These are phyloP conservation scores for Trypethelium eluteriae DNA, from an alignment of 495 filamentous ascomycete species.

Conservation along the genomic window DNA sequence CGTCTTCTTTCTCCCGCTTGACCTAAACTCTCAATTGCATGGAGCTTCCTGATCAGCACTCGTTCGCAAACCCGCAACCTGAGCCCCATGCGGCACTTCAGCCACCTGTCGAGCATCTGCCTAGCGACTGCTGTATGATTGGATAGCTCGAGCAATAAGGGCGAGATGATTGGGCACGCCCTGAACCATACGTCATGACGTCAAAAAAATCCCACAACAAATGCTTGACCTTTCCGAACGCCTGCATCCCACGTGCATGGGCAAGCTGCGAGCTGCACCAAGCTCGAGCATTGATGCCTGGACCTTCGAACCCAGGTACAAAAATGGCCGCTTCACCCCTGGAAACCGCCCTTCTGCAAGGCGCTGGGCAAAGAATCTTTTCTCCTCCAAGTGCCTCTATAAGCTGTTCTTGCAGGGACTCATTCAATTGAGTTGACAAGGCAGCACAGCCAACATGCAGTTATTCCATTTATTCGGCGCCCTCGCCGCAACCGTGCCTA, in stretches of 20 bases:
- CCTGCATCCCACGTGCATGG: not conserved
- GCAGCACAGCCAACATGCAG: slow-evolving; percentile 14
- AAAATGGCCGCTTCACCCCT: not conserved
- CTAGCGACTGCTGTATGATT: not conserved
- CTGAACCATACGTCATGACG: slow-evolving; percentile 1
- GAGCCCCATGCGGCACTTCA: not conserved
- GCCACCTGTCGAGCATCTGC: not conserved
- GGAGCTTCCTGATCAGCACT: slow-evolving; percentile 5
- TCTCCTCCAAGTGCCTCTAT: not conserved
- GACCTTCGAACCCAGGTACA: not conserved
- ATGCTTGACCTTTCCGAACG: not conserved
- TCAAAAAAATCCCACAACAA: not conserved
- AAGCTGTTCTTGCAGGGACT: not conserved
- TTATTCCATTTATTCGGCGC: slow-evolving; percentile 10
- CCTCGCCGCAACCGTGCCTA: slow-evolving; percentile 8
- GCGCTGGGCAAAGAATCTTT: not conserved
- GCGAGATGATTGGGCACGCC: not conserved
- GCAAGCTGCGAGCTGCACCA: not conserved
- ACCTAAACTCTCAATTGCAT: not conserved
- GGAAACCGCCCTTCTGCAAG: not conserved
- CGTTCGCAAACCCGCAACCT: not conserved
- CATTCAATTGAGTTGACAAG: slow-evolving; percentile 10
- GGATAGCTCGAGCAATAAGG: not conserved
- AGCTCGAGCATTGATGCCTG: not conserved
- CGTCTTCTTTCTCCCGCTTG: not conserved